Conservation (phyloP, 1,284 basidiomycete genomes). For the Uromyces viciae-fabae region DNA sequence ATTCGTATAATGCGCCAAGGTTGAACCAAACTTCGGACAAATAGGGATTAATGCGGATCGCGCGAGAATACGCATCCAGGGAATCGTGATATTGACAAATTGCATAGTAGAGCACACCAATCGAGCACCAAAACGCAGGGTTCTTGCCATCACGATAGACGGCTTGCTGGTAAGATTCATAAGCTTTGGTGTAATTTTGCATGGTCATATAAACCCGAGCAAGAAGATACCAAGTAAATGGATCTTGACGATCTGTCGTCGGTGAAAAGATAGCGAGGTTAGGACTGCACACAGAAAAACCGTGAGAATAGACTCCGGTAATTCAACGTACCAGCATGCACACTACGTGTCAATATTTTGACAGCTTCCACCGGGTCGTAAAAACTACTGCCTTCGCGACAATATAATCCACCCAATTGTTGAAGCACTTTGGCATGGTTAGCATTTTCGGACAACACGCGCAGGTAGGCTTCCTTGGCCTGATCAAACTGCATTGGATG, state of each 20-base stretch:
- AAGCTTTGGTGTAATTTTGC: conserved; percentile 99
- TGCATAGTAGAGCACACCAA: conserved; percentile 98
- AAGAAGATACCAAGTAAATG: conserved; percentile 97
- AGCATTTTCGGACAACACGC: conserved; percentile 89
- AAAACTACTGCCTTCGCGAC: conserved; percentile 88
- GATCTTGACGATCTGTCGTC: conserved; percentile 76
- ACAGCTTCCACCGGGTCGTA: conserved; percentile 93
- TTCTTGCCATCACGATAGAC: conserved; percentile 98
- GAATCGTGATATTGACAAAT: conserved; percentile 99
- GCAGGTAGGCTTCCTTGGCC: conserved; percentile 93
- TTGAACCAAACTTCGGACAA: conserved; percentile 99
- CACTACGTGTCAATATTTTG: conserved; percentile 84
- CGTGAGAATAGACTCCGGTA: not conserved
- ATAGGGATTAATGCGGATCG: conserved; percentile 97
- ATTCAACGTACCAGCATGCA: conserved; percentile 72
- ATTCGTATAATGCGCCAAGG: conserved; percentile 91
- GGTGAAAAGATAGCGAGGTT: conserved; percentile 29
- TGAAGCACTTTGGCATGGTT: conserved; percentile 95
- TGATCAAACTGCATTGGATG: conserved; percentile 69
- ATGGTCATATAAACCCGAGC: conserved; percentile 97
- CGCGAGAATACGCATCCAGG: conserved; percentile 94
- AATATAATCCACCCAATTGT: conserved; percentile 95
- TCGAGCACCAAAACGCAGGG: conserved; percentile 99
- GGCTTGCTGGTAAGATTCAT: conserved; percentile 98
- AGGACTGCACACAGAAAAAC: too few relatives aligned